These are phyloP conservation scores for Phytophthora hibernalis DNA, from an alignment of 352 stramenopile genomes.

Conservation along the genomic window DNA sequence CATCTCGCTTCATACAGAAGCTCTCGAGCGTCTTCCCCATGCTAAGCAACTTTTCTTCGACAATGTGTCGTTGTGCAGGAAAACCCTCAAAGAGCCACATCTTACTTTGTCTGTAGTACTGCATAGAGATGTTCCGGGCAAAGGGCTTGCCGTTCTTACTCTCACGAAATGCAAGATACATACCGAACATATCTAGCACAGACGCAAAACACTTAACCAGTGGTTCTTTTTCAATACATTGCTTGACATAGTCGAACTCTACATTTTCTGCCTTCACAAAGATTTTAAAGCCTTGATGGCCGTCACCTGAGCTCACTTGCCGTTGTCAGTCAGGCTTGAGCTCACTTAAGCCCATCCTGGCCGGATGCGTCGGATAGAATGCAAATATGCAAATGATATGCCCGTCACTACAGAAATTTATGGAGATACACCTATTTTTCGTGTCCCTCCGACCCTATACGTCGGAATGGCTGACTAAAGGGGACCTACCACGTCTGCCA, in stretches of 20 bases:
- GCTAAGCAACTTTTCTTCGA: conserved; percentile 4
- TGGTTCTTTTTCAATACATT: too few species aligned
- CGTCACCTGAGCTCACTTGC: too few species aligned
- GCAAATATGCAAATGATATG: neutral
- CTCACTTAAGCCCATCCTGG: neutral
- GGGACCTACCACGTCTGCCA: neutral
- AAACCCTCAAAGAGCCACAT: neutral
- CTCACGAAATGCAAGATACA: conserved; percentile 3
- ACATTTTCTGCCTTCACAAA: too few species aligned
- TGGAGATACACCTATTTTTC: too few species aligned
- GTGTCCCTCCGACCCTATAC: too few species aligned
- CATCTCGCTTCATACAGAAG: conserved; percentile 3
- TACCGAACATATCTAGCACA: too few species aligned
- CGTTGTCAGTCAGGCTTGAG: too few species aligned
- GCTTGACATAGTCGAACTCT: too few species aligned
- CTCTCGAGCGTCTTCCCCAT: too few species aligned
- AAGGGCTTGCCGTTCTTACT: neutral
- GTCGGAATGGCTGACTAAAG: neutral
- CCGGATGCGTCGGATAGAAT: neutral
- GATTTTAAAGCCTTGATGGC: too few species aligned
- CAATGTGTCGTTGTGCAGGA: neutral
- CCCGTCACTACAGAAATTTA: too few species aligned
- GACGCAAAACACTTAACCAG: too few species aligned
- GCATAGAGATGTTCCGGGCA: neutral
- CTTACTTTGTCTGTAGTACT: neutral